Evolutionary conservation across 2,329 filamentous ascomycete genomes (phyloP).

Genomic region (Arthroderma sp.): DNA sequence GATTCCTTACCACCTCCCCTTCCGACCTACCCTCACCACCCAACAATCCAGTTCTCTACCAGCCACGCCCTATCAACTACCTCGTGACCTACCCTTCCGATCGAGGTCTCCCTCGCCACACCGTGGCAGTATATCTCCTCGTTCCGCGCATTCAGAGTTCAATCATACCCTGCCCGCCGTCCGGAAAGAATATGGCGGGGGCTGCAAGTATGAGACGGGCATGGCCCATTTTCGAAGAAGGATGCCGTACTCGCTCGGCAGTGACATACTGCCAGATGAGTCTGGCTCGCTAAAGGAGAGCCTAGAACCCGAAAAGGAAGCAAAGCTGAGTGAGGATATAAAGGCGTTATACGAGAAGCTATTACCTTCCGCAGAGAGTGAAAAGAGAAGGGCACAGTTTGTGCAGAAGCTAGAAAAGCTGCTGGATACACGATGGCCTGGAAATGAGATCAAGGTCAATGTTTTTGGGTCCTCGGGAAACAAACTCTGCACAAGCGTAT

Average conservation of each 20-base stretch:
- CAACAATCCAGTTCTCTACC: constrained; percentile 81
- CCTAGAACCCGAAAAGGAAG: constrained; percentile 60
- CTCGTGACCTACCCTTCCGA: constrained; percentile 62
- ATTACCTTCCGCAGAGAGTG: constrained; percentile 68
- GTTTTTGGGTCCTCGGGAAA: constrained; percentile 98
- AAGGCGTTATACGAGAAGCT: constrained; percentile 71
- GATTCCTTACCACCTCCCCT: constrained; percentile 23
- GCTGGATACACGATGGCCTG: constrained; percentile 84
- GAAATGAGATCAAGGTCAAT: constrained; percentile 75
- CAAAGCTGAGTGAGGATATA: constrained; percentile 69
- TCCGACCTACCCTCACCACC: constrained; percentile 42
- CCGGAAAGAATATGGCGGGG: constrained; percentile 50
- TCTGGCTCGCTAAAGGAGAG: constrained; percentile 57
- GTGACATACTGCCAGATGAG: constrained; percentile 60
- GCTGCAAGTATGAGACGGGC: constrained; percentile 82
- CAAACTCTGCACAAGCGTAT: constrained; percentile 84
- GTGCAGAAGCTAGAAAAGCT: constrained; percentile 80
- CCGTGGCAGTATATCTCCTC: constrained; percentile 67
- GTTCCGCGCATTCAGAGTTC: constrained; percentile 81
- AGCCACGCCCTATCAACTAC: constrained; percentile 81
- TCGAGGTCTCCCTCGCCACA: constrained; percentile 73
- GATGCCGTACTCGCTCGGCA: constrained; percentile 86
- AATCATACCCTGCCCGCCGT: constrained; percentile 60
- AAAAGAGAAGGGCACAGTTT: constrained; percentile 60
- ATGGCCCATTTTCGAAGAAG: constrained; percentile 69